Base-by-base conservation (phyloP, 345 rosid species). In the Anastatica hierochuntica region DNA sequence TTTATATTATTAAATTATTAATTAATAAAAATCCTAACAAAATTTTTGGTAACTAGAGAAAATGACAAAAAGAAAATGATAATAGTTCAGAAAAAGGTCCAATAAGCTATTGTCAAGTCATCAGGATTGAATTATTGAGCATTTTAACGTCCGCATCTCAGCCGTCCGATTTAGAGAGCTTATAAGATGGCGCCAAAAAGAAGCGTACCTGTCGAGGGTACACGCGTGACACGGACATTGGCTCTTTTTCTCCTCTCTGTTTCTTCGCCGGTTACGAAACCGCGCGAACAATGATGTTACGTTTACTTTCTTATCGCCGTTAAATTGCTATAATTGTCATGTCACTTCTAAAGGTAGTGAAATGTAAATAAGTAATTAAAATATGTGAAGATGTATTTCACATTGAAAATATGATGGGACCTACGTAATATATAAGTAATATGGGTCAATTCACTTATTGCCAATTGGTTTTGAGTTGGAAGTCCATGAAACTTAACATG, bases 231-330 rank as follows among this genome's bases (percentile, higher is more conserved):
- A 8, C 49, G 55, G 43, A 55, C 56, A n/a, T 12, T 6, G 8
- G 17, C n/a, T n/a, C n/a, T n/a, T n/a, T n/a, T n/a, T 11, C 19
- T 26, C 19, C 17, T 49, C 39, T 3, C 37, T 19, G 43, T 9
- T 62, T 16, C 20, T 31, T 55, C 68, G 39, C 58, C 55, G 43
- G 60, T 66, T 66, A 66, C 55, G 51, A 58, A 66, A 50, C 70
- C 70, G 59, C 53, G 34, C 36, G 55, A 52, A 51, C 65, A 8
- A 39, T 59, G 60, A 44, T 60, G 65, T 66, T 37, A 66, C 19
- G 54, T 38, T n/a, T n/a, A n/a, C n/a, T n/a, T n/a, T n/a, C n/a
- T 47, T 58, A 58, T 50, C 55, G 55, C 60, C 65, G 65, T 66
- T 66, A 56, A 58, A 3, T 24, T 44, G 38, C 27, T 37, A 59